Conservation (phyloP, 805 yeast species). For the Lipomyces spencermartinsiae region DNA sequence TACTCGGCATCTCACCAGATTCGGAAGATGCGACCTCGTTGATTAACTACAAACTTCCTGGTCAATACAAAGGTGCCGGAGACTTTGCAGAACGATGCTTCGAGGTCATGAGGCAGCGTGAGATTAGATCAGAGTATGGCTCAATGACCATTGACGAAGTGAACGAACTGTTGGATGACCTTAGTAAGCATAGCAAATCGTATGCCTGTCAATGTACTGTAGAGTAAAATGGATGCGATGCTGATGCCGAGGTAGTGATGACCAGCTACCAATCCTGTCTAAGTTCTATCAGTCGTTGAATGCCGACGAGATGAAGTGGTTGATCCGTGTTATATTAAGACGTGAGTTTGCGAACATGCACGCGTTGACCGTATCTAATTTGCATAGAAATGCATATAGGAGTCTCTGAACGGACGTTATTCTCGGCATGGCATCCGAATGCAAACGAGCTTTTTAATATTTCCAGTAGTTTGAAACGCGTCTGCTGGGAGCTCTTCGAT, state of each 20-base stretch:
- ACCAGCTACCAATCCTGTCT: slow-evolving; percentile 54
- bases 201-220: slow-evolving; percentile 3
- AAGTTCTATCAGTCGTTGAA: slow-evolving; percentile 62
- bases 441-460: slow-evolving; percentile 68
- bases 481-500: slow-evolving; percentile 64
- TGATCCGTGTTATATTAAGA: slow-evolving; percentile 68
- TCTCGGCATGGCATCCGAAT: slow-evolving; percentile 78
- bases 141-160: slow-evolving; percentile 56
- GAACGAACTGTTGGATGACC: slow-evolving; percentile 54
- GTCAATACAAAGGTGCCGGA: slow-evolving; percentile 50
- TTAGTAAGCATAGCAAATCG: slow-evolving; percentile 47
- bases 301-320: slow-evolving; percentile 68
- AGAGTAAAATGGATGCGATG: background rate
- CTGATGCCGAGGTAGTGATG: slow-evolving; percentile 38
- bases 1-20: slow-evolving; percentile 63
- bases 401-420: slow-evolving; percentile 63
- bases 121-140: slow-evolving; percentile 50
- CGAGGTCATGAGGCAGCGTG: slow-evolving; percentile 57
- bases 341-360: slow-evolving; percentile 50
- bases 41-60: slow-evolving; percentile 53
- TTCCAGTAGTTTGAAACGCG: slow-evolving; percentile 65
- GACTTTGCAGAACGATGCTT: slow-evolving; percentile 58
- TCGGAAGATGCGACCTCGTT: slow-evolving; percentile 64
- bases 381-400: slow-evolving; percentile 50
- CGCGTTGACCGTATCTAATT: no score